Base-by-base conservation (phyloP, 805 yeast genomes). In the Suhomyces emberorum region DNA sequence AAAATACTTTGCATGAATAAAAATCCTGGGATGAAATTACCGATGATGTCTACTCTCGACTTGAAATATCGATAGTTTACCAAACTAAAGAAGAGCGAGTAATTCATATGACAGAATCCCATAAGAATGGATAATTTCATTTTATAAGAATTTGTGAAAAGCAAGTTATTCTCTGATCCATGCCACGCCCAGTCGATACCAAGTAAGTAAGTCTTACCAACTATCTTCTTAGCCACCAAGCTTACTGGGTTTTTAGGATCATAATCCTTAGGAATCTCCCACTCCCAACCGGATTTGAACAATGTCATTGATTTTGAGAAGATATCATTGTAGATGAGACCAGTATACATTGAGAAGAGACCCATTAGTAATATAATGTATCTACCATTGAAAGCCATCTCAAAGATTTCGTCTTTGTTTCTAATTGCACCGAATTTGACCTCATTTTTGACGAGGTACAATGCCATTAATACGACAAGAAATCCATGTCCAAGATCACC, bases 401-500 rank as follows among this genome's bases (percentile, higher is more conserved):
- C 98, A 54, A 88, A 87, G 35, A 95, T 88, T 58, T 93, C 98
- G 55, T 88, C 97, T 53, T 89, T 75, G 29, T 52, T 45, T 52
- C 82, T 76, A 71, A 80, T 73, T 32, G 70, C 70, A 16, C 74
- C 81, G 35, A 93, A 75, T 44, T 74, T 71, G 43, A 71, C 74
- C 61, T 93, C 98, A 56, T 83, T 81, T 33, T 79, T 46, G 8
- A 93, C 88, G 44, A 93, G 67, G 20, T 65, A 61, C 35, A 78
- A 63, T 1, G 95, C 95, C 12, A 88, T 86, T 38, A 83, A 60
- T 37, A 83, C 74, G 60, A 93, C 69, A 32, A 93, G 76, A 41
- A 88, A 75, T 4, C 98, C 98, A 67, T 93, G 98, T 11, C 98
- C 98, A 41, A 89, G 59, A 69, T 93, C 98, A 70, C 98, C 98